Evolutionary conservation across 805 yeast genomes (phyloP).

Genomic region (Jamesozyma lodderae): DNA sequence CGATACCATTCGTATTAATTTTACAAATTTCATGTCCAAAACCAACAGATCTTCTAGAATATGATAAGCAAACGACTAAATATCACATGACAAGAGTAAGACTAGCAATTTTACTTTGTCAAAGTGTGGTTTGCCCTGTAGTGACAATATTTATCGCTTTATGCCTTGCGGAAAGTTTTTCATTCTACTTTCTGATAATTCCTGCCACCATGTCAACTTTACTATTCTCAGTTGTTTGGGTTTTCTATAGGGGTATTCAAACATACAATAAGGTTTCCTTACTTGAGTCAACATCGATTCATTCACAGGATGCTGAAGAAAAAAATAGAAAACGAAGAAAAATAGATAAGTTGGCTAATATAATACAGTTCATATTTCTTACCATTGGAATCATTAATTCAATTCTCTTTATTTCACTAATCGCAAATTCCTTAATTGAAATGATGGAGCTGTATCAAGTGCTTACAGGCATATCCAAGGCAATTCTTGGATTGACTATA

Average conservation of each 20-base stretch:
- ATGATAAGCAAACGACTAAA: conserved; percentile 16
- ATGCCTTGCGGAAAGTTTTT: conserved; percentile 10
- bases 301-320: conserved; percentile 6
- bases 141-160: conserved; percentile 15
- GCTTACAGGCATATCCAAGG: conserved; percentile 50
- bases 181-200: conserved; percentile 10
- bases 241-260: no score
- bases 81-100: conserved; percentile 14
- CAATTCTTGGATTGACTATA: conserved; percentile 80
- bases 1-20: conserved; percentile 30
- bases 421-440: conserved; percentile 30
- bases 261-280: conserved; percentile 22
- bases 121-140: conserved; percentile 28
- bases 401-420: conserved; percentile 27
- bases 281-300: conserved; percentile 7
- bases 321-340: conserved; percentile 11
- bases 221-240: conserved; percentile 7
- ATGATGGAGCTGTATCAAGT: conserved; percentile 28
- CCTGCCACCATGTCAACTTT: conserved; percentile 7
- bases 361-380: conserved; percentile 11
- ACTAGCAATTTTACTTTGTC: conserved; percentile 22
- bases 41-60: conserved; percentile 20
- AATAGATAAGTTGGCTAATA: conserved; percentile 12
- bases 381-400: conserved; percentile 26
- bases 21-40: conserved; percentile 32